phyloP scores from a whole-genome alignment of 257 asterid genomes.

The Nicotiana paniculata region DNA sequence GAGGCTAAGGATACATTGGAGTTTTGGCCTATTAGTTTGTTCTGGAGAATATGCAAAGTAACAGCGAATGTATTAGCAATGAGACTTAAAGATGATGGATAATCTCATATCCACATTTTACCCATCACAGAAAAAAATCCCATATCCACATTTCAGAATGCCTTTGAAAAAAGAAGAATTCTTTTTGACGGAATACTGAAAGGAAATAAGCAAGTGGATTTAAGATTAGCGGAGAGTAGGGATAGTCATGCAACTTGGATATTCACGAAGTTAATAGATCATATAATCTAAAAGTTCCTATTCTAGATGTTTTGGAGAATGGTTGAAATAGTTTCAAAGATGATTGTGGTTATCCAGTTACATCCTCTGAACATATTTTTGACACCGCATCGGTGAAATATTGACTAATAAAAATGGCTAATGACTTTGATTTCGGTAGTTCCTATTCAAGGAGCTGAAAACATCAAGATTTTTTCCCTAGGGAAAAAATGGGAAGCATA shows the following conservation, averaged over 20 bases:
- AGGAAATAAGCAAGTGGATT: not conserved
- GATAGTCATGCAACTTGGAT: not conserved
- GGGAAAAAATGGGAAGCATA: not conserved
- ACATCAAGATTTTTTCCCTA: not conserved
- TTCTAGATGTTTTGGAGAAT: not conserved
- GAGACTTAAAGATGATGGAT: not conserved
- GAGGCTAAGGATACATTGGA: not conserved
- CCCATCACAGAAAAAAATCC: not conserved
- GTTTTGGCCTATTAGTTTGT: not conserved
- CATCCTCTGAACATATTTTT: not conserved
- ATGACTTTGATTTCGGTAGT: not conserved
- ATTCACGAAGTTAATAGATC: not conserved
- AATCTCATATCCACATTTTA: not conserved
- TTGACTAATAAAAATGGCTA: not conserved
- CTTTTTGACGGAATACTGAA: not conserved
- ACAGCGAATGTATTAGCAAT: not conserved
- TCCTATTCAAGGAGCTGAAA: not conserved
- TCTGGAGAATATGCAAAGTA: not conserved
- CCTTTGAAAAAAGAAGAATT: not conserved
- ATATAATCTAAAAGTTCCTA: not conserved
- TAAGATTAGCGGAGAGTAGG: not conserved
- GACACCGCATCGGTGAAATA: not conserved
- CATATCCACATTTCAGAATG: not conserved
- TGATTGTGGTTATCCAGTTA: conserved; percentile 1
- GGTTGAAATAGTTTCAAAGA: not conserved